phyloP scores from a whole-genome alignment of 1,284 basidiomycete genomes.

The Microbotryum lychnidis-dioicae region DNA sequence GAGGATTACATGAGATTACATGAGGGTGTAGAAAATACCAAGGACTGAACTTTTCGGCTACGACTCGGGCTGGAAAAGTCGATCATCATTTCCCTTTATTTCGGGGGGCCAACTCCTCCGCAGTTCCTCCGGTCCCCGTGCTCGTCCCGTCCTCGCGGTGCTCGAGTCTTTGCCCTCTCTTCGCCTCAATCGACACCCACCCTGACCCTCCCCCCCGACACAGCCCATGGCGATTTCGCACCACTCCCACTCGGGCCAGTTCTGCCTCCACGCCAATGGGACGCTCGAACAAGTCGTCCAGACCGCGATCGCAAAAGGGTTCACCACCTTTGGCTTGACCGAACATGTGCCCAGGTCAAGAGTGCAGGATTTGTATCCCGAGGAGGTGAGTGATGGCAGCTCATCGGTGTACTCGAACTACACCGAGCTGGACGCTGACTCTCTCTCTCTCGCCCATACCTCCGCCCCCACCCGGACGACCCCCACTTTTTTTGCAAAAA shows the following conservation, averaged over 20 bases:
- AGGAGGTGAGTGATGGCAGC: constrained; percentile 62
- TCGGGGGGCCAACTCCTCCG: too few relatives aligned
- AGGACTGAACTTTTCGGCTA: too few relatives aligned
- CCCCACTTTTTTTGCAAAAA: constrained; percentile 13
- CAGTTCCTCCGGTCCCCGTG: too few relatives aligned
- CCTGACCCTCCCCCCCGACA: too few relatives aligned
- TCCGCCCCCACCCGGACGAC: constrained; percentile 3
- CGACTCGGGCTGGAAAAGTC: too few relatives aligned
- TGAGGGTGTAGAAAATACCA: too few relatives aligned
- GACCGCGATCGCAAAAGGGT: constrained; percentile 68
- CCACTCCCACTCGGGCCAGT: constrained; percentile 94
- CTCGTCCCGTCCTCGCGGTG: too few relatives aligned
- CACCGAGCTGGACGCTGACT: background rate
- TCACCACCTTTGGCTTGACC: constrained; percentile 77
- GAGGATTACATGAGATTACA: too few relatives aligned
- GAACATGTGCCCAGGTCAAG: constrained; percentile 91
- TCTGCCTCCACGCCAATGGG: constrained; percentile 82
- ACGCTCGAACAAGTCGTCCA: constrained; percentile 68
- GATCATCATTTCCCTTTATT: too few relatives aligned
- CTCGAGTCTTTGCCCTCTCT: too few relatives aligned
- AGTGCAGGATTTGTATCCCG: constrained; percentile 75
- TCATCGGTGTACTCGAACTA: background rate
- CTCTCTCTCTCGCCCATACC: constrained; percentile 37
- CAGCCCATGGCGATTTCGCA: constrained; percentile 70
- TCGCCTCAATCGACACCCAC: too few relatives aligned